Evolutionary conservation across 345 rosid genomes (phyloP).

Genomic region (Triadica sebifera): DNA sequence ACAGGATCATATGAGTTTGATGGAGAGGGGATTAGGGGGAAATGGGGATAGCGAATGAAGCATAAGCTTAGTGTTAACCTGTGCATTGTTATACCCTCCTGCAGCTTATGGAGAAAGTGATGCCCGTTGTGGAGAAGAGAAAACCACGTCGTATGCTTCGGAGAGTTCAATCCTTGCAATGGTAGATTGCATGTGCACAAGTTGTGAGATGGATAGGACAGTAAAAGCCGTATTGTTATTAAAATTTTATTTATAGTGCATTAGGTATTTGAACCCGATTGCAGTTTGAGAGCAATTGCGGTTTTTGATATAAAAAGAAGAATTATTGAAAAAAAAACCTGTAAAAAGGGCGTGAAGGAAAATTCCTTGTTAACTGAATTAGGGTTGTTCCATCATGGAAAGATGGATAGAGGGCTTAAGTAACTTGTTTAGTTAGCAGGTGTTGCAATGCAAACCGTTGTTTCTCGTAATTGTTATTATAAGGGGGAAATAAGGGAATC

Average conservation of each 20-base stretch:
- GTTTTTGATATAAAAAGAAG: slow-evolving; percentile 1
- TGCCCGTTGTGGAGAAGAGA: slow-evolving; percentile 66
- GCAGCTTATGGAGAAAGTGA: slow-evolving; percentile 75
- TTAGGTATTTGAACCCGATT: slow-evolving; percentile 23
- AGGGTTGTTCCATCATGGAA: neutral
- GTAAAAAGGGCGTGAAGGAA: neutral
- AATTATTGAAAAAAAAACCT: neutral
- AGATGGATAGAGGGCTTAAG: slow-evolving; percentile 10
- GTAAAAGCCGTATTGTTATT: slow-evolving; percentile 2
- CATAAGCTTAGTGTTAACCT: neutral
- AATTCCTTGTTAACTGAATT: slow-evolving; percentile 10
- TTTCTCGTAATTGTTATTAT: slow-evolving; percentile 3
- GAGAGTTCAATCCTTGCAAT: slow-evolving; percentile 59
- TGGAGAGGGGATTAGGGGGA: slow-evolving; percentile 5
- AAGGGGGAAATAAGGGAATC: neutral
- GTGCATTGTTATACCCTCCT: neutral
- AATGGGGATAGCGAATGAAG: neutral
- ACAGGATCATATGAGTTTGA: neutral
- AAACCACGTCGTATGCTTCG: slow-evolving; percentile 46
- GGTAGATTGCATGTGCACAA: slow-evolving; percentile 39
- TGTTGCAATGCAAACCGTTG: slow-evolving; percentile 12
- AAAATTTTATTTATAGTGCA: slow-evolving; percentile 16
- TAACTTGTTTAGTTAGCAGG: slow-evolving; percentile 18
- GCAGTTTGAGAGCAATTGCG: slow-evolving; percentile 9
- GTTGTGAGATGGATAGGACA: slow-evolving; percentile 11